Conservation (phyloP, 768 basidiomycete species). For the Xerocomellus dryophilus region DNA sequence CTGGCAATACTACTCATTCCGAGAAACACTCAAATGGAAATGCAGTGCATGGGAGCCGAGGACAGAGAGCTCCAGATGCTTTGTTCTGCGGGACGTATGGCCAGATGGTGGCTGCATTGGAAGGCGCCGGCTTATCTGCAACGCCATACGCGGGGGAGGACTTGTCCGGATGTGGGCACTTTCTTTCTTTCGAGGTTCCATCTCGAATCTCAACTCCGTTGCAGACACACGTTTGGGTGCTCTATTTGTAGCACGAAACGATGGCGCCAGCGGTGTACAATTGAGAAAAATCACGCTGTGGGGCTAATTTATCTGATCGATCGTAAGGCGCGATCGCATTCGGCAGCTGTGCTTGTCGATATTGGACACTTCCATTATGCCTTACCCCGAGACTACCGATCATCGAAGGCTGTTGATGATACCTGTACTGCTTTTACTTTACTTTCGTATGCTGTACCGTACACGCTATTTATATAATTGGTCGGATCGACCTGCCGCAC, state of each 20-base stretch:
- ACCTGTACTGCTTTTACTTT: neutral
- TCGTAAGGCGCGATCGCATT: neutral
- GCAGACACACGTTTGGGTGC: conserved; percentile 42
- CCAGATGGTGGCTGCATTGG: conserved; percentile 39
- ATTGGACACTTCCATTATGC: neutral
- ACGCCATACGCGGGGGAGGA: conserved; percentile 30
- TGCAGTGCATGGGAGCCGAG: neutral
- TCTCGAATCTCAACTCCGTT: neutral
- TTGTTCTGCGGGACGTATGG: conserved; percentile 45
- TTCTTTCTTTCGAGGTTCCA: neutral
- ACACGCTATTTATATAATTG: conserved; percentile 1
- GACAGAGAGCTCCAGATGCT: conserved; percentile 24
- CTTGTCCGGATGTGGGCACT: conserved; percentile 32
- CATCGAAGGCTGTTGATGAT: neutral
- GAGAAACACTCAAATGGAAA: neutral
- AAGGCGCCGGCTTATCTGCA: conserved; percentile 36
- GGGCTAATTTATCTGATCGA: conserved; percentile 29
- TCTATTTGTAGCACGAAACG: conserved; percentile 37
- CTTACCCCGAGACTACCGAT: neutral
- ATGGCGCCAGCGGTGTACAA: conserved; percentile 32
- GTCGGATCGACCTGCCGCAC: neutral
- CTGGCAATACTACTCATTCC: conserved; percentile 8
- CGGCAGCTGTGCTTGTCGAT: neutral
- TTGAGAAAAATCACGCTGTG: conserved; percentile 41
- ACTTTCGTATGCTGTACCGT: neutral